Base-by-base conservation (phyloP, 495 filamentous ascomycete species). In the Hypoxylon perforatum region DNA sequence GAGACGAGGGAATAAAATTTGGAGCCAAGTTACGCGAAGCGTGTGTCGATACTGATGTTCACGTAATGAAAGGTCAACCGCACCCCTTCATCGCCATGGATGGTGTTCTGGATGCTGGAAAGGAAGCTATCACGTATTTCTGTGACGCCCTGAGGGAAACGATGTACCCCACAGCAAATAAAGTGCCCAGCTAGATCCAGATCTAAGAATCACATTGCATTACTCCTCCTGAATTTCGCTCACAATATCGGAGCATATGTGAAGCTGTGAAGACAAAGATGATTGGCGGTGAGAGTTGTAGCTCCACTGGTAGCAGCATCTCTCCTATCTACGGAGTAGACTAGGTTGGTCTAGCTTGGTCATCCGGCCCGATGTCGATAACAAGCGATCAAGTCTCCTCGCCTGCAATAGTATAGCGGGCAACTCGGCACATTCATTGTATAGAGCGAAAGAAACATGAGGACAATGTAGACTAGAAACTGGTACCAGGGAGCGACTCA, bases 61-160 rank as follows among this genome's bases (percentile, higher is more conserved):
- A 86, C 67, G 73, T 86, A 25, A 86, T 86, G 84, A 80, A 84
- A 70, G 84, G 84, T 0, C 85, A 85, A 82, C 85, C 84, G 11
- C 85, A 88, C 76, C 85, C 85, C n/a, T 87, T 87, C 69, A 73
- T 88, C 58, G 84, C 84, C 8, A 87, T 87, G 85, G 85, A 88
- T 74, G 81, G 75, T 9, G 84, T 76, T 4, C 68, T 87, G 46
- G 75, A 81, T 30, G 84, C 82, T 54, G 85, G 84, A 0, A 84
- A 75, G 59, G 70, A 82, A 54, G 83, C 82, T 4, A 85, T 87
- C 65, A 83, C 79, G 0, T 68, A 81, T 63, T 84, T 86, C 77
- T 85, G 83, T 65, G 83, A 86, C 55, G 71, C 79, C 5, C 63
- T 86, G 21, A 59, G 55, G 62, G 41, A 65, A 48, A 41, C 55